Evolutionary conservation across 495 filamentous ascomycete genomes (phyloP).

Genomic region (Hypoxylon rickii): DNA sequence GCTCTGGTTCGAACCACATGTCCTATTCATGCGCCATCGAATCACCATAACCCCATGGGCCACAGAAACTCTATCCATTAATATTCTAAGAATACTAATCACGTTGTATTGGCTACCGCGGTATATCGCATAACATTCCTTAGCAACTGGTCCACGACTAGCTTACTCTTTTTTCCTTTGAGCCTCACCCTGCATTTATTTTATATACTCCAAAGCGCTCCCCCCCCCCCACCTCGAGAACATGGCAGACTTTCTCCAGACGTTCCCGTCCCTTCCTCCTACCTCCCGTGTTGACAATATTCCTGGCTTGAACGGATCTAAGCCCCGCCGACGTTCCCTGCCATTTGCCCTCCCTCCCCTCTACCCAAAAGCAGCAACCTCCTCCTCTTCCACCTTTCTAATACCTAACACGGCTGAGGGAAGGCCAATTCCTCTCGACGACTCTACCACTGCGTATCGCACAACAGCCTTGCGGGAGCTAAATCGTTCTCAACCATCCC

Average conservation of each 20-base stretch:
- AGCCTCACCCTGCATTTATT: constrained; percentile 5
- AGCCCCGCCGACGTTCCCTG: constrained; percentile 28
- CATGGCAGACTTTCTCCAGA: constrained; percentile 21
- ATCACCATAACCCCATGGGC: constrained; percentile 15
- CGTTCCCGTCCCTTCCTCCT: constrained; percentile 9
- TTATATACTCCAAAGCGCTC: background rate
- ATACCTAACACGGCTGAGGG: constrained; percentile 52
- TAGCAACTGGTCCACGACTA: constrained; percentile 2
- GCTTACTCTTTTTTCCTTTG: background rate
- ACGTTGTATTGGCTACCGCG: constrained; percentile 29
- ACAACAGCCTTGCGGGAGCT: constrained; percentile 51
- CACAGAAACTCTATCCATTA: constrained; percentile 15
- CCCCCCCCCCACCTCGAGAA: constrained; percentile 5
- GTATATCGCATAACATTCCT: constrained; percentile 20
- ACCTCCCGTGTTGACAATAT: background rate
- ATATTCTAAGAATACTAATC: constrained; percentile 5
- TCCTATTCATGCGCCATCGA: constrained; percentile 18
- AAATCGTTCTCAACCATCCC: constrained; percentile 49
- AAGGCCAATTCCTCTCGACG: constrained; percentile 48
- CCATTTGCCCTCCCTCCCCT: constrained; percentile 46
- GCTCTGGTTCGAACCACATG: constrained; percentile 30
- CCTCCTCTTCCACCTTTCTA: constrained; percentile 50
- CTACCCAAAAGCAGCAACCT: constrained; percentile 43
- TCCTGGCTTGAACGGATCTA: constrained; percentile 2
- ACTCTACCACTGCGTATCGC: constrained; percentile 45